phyloP scores from a whole-genome alignment of 73 alveolate genomes.

The Durusdinium trenchii region DNA sequence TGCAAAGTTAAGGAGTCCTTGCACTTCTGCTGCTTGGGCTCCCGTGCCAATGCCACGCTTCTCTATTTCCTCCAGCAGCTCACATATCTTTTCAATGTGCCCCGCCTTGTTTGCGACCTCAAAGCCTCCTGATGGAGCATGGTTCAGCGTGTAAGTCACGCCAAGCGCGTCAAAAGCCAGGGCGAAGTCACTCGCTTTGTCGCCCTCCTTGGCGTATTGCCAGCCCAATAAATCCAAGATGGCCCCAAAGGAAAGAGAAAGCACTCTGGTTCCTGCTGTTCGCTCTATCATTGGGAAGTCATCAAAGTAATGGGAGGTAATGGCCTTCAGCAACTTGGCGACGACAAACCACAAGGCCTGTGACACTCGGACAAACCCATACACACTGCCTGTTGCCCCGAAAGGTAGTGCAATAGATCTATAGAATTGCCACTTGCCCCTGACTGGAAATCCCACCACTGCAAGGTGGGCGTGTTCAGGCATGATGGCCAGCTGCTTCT shows the following conservation, averaged over 20 bases:
- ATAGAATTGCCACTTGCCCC: not conserved
- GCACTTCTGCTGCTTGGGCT: no score
- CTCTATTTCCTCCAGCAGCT: not conserved
- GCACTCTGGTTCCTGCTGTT: not conserved
- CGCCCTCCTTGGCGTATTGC: not conserved
- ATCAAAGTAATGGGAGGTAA: not conserved
- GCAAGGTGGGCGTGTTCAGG: not conserved
- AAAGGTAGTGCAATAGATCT: not conserved
- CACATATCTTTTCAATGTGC: not conserved
- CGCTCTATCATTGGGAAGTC: not conserved
- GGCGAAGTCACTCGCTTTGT: not conserved
- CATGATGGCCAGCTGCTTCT: not conserved
- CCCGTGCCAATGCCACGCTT: no score
- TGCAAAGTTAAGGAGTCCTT: no score
- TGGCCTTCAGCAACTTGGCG: not conserved
- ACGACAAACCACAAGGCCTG: not conserved
- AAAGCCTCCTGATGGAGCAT: not conserved
- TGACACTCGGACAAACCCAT: not conserved
- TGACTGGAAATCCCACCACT: not conserved
- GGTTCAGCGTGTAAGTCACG: not conserved
- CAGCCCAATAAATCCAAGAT: not conserved
- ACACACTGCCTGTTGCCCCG: constrained; percentile 13
- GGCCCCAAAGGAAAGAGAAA: not conserved
- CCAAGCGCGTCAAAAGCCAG: not conserved
- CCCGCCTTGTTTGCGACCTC: not conserved